phyloP scores from a whole-genome alignment of 768 basidiomycete genomes.

The Mycena albidolilacea region DNA sequence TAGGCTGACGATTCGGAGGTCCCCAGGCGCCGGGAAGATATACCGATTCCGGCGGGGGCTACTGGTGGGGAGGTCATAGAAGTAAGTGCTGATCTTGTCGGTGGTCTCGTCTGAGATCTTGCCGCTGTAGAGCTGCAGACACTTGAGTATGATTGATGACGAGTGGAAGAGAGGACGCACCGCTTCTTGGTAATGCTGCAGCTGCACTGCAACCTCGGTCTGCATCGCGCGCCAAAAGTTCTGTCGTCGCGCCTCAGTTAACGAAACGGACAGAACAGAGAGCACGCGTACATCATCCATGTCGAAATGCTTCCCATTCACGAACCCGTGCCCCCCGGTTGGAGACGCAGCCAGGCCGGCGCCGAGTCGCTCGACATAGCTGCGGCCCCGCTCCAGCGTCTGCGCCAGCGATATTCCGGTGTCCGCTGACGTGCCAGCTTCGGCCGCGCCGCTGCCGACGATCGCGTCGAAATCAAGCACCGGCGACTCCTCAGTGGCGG shows the following conservation, averaged over 20 bases:
- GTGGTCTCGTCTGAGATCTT: constrained; percentile 67
- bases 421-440: constrained; percentile 44
- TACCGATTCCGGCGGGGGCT: constrained; percentile 80
- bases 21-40: constrained; percentile 70
- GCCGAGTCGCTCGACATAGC: constrained; percentile 74
- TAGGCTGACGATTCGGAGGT: constrained; percentile 68
- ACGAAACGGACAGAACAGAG: neutral
- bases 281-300: constrained; percentile 73
- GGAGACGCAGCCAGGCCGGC: constrained; percentile 55
- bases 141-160: neutral
- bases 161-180: constrained; percentile 53
- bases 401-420: no score
- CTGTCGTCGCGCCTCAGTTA: constrained; percentile 53
- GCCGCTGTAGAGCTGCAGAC: constrained; percentile 68
- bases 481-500: neutral
- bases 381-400: constrained; percentile 58
- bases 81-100: constrained; percentile 76
- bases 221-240: constrained; percentile 78
- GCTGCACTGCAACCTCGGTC: constrained; percentile 67
- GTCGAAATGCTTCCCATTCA: constrained; percentile 88
- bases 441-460: constrained; percentile 48
- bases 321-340: constrained; percentile 84
- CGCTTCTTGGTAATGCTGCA: constrained; percentile 82
- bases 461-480: constrained; percentile 56
- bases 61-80: constrained; percentile 90